Conservation (phyloP, 164 flowering plant genomes). For the Piper longum region DNA sequence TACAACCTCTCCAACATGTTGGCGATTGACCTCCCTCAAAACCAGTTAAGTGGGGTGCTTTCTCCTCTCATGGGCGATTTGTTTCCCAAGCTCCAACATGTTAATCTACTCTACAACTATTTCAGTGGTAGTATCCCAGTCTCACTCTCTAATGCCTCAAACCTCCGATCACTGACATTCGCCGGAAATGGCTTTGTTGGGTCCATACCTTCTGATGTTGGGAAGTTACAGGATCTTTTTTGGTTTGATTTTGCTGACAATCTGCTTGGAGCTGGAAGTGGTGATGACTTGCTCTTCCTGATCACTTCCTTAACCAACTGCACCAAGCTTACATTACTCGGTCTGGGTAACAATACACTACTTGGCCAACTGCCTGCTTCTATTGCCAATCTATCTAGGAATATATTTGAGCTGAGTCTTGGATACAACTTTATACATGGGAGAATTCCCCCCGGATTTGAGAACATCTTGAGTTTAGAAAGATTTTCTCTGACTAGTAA, state of each 20-base stretch:
- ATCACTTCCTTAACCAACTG: conserved; percentile 23
- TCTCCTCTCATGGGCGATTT: conserved; percentile 6
- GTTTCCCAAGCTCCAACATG: conserved; percentile 18
- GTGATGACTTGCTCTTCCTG: conserved; percentile 13
- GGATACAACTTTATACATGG: background rate
- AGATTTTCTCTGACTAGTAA: background rate
- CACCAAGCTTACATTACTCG: conserved; percentile 19
- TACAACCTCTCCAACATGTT: background rate
- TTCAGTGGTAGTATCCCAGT: conserved; percentile 35
- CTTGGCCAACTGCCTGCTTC: conserved; percentile 34
- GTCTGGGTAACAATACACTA: conserved; percentile 24
- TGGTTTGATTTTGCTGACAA: background rate
- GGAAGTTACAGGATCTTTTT: background rate
- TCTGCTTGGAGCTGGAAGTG: background rate
- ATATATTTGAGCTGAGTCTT: background rate
- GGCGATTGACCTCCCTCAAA: background rate
- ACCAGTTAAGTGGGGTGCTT: conserved; percentile 14
- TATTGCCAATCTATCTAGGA: conserved; percentile 30
- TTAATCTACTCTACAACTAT: conserved; percentile 17
- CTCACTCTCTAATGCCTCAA: conserved; percentile 27
- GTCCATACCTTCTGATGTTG: background rate
- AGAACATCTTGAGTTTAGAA: background rate
- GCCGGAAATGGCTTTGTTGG: conserved; percentile 16
- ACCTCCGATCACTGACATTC: conserved; percentile 17
- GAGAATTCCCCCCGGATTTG: background rate